Evolutionary conservation across 1,139 yeast genomes (phyloP).

Genomic region (Magnusiomyces suaveolens): DNA sequence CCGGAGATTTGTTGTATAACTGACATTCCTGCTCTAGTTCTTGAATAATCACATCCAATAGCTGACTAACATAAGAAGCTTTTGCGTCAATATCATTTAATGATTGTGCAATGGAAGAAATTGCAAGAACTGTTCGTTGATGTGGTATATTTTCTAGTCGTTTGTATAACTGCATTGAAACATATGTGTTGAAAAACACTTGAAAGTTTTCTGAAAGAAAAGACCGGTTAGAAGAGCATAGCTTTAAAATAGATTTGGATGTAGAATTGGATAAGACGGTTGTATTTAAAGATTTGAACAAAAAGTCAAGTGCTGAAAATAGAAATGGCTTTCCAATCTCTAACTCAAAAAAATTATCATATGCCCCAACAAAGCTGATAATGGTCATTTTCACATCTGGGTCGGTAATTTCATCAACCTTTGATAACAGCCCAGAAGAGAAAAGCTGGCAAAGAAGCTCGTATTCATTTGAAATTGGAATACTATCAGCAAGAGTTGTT

Average conservation of each 20-base stretch:
- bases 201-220: constrained; percentile 24
- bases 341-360: constrained; percentile 29
- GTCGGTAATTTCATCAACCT: constrained; percentile 23
- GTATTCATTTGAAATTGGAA: constrained; percentile 13
- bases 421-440: constrained; percentile 26
- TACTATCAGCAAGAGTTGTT: constrained; percentile 39
- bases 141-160: constrained; percentile 20
- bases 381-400: constrained; percentile 30
- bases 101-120: constrained; percentile 31
- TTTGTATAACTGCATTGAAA: constrained; percentile 19
- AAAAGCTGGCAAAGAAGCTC: constrained; percentile 7
- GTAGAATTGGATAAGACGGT: constrained; percentile 28
- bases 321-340: constrained; percentile 27
- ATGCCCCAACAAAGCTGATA: constrained; percentile 30
- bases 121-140: constrained; percentile 32
- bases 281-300: constrained; percentile 29
- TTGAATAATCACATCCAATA: constrained; percentile 21
- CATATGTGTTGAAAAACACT: constrained; percentile 28
- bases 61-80: constrained; percentile 21
- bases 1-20: not conserved
- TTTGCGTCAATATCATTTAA: constrained; percentile 20
- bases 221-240: constrained; percentile 31
- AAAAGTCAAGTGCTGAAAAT: constrained; percentile 25
- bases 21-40: constrained; percentile 15
- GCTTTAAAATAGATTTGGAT: constrained; percentile 32